Conservation (phyloP, 148 eudicot genomes). For the Diospyros kaki region DNA sequence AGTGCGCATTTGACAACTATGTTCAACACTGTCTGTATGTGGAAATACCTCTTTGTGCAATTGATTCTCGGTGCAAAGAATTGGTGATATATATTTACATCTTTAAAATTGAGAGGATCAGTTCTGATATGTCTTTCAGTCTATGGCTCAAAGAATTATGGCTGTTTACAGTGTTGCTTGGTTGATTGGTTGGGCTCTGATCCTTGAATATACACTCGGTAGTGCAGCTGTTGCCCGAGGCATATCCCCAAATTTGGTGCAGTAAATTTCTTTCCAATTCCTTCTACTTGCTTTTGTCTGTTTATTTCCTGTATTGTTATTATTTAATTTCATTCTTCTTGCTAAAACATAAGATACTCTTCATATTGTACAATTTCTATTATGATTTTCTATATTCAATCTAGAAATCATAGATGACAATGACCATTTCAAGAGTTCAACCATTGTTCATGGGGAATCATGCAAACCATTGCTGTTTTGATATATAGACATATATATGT, state of each 20-base stretch:
- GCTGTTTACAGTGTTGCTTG: slow-evolving; percentile 47
- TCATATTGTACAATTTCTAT: too few species aligned
- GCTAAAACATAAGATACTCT: background rate
- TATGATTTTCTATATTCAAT: too few species aligned
- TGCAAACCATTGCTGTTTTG: too few species aligned
- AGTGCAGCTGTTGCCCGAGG: slow-evolving; percentile 71
- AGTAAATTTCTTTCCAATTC: slow-evolving; percentile 8
- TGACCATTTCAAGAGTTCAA: too few species aligned
- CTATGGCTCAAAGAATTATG: background rate
- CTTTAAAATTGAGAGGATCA: background rate
- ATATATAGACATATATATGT: too few species aligned
- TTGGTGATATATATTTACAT: background rate
- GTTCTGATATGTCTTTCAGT: background rate
- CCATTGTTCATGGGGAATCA: too few species aligned
- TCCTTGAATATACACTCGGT: slow-evolving; percentile 66
- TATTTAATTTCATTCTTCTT: background rate
- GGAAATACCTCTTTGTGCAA: background rate
- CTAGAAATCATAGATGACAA: too few species aligned
- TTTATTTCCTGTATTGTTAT: background rate
- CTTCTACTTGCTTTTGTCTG: background rate
- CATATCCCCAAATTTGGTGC: slow-evolving; percentile 66
- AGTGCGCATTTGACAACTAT: too few species aligned
- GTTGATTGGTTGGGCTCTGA: slow-evolving; percentile 63
- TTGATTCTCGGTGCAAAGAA: background rate
- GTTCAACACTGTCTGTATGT: background rate